Evolutionary conservation across 352 stramenopile genomes (phyloP).

Genomic region (Pythium monospermum): DNA sequence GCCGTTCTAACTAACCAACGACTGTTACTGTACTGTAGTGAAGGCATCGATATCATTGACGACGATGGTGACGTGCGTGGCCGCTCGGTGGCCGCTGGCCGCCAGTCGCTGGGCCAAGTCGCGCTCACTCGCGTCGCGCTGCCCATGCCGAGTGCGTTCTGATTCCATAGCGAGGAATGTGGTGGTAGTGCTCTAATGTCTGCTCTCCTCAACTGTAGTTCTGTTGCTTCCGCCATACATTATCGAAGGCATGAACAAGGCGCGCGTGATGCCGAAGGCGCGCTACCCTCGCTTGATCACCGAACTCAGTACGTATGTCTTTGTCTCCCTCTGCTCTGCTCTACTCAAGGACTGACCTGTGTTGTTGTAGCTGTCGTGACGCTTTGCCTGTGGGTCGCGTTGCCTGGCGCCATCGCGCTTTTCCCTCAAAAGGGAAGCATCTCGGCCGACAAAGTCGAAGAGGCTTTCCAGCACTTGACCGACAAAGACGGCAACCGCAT

Average conservation of each 20-base stretch:
- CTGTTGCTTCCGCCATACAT: conserved; percentile 78
- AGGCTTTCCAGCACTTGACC: conserved; percentile 51
- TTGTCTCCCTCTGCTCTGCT: not conserved
- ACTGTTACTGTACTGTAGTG: conserved; percentile 26
- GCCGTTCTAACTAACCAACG: not conserved
- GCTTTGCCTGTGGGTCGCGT: conserved; percentile 70
- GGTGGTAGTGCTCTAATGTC: not conserved
- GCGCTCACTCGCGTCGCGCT: conserved; percentile 74
- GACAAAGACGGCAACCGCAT: conserved; percentile 55
- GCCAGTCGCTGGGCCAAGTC: conserved; percentile 75
- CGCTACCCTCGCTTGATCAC: conserved; percentile 71
- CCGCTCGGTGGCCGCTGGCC: conserved; percentile 71
- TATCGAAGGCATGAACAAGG: conserved; percentile 72
- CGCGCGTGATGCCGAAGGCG: conserved; percentile 59
- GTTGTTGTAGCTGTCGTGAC: conserved; percentile 42
- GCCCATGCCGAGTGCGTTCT: conserved; percentile 67
- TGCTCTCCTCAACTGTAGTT: conserved; percentile 29
- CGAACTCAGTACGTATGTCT: conserved; percentile 51
- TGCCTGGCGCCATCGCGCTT: conserved; percentile 73
- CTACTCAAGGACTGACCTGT: not conserved
- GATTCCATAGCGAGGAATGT: not conserved
- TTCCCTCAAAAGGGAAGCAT: conserved; percentile 81
- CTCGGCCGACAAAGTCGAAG: conserved; percentile 52
- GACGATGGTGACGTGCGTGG: conserved; percentile 71
- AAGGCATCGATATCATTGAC: conserved; percentile 83